These are phyloP conservation scores for Oryza meridionalis DNA, from an alignment of 176 grass and related monocot genomes.

Conservation along the genomic window DNA sequence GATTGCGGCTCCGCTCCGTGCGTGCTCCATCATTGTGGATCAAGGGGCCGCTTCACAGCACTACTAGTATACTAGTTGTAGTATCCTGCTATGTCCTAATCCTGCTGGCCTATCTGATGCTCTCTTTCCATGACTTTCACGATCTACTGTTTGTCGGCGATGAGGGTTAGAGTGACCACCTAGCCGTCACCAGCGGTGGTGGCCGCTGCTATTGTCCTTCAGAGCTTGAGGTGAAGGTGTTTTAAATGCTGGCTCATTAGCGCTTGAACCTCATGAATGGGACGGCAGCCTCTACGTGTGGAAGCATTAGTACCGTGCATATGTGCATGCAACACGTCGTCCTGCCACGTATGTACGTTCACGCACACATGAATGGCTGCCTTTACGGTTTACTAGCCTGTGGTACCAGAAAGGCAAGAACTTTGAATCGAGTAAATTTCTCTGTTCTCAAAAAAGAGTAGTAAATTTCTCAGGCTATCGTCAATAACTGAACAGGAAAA, in stretches of 20 bases:
- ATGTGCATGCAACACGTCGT: neutral
- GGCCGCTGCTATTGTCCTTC: neutral
- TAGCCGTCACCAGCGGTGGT: neutral
- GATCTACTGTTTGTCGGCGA: constrained; percentile 1
- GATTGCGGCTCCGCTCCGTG: neutral
- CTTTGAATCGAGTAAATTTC: neutral
- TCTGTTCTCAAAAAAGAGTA: neutral
- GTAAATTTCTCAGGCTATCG: neutral
- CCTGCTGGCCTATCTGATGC: neutral
- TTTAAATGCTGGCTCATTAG: neutral
- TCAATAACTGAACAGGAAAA: constrained; percentile 11
- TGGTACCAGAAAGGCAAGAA: neutral
- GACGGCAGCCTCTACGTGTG: neutral
- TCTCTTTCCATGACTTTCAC: neutral
- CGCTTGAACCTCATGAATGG: neutral
- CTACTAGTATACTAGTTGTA: neutral
- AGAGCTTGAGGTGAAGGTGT: neutral
- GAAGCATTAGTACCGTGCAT: neutral
- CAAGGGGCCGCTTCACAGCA: constrained; percentile 2
- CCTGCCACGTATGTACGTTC: neutral
- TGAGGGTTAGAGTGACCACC: neutral
- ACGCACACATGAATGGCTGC: neutral
- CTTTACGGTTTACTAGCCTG: neutral
- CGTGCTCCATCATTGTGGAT: constrained; percentile 25
- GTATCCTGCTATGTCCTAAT: neutral